Base-by-base conservation (phyloP, 169 alveolate species). In the Cryptosporidium canis region DNA sequence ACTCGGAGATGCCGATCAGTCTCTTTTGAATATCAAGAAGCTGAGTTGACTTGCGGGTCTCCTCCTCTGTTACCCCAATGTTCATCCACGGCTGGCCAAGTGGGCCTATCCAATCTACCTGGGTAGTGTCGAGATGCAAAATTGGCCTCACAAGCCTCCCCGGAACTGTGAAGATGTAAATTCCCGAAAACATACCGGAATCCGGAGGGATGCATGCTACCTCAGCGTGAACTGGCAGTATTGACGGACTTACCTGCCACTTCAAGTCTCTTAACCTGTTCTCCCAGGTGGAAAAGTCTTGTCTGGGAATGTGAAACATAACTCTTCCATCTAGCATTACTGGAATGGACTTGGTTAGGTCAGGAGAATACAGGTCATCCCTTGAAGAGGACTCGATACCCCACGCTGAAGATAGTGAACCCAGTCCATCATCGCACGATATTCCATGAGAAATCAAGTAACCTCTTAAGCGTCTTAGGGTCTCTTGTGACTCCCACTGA, bases 91-190 rank as follows among this genome's bases (percentile, higher is more conserved):
- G 96, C 93, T 97, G 99, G 92, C 96, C 97, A 12, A 97, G 93
- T 27, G 99, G 99, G 8, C 99, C 98, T 12, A 98, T 96, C 96
- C 97, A 97, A 92, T 98, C 99, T 31, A 94, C 93, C 66, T 94
- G 92, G 83, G 94, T 93, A 58, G 94, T 91, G 83, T 92, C 91
- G 66, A 98, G 90, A 90, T 97, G 96, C 41, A 94, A 92, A 21
- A 98, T 98, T 55, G 99, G 99, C 66, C 99, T 96, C 41, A 98
- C 96, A 71, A 99, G 93, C 64, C 99, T 96, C 21, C 99, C 99
- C 6, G 98, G 98, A 77, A 94, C 96, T 27, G 99, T 96, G 90
- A 97, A 93, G 39, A 99, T 77, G 91, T 93, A 97, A 33, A 99
- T 92, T 24, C 99, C 98, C 29, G 97, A 96, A 94, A 92, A 96